phyloP scores from a whole-genome alignment of 371 early-diverging fungal species.

The Blakeslea trispora region DNA sequence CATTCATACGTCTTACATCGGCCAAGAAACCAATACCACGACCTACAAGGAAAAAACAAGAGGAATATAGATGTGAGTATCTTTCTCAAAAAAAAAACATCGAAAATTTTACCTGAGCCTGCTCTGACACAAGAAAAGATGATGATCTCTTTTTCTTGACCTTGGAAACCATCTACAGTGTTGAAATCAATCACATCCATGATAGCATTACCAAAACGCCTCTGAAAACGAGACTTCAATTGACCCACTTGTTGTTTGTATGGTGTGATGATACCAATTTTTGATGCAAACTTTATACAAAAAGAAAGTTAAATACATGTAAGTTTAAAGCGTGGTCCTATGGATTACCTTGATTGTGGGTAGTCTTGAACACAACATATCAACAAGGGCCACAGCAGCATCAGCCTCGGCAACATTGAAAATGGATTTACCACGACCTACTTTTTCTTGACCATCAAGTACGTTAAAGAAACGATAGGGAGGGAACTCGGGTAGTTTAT shows the following conservation, averaged over 20 bases:
- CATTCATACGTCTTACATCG: slow-evolving; percentile 92
- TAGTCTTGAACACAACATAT: slow-evolving; percentile 53
- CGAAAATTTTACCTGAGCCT: slow-evolving; percentile 41
- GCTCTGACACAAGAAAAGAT: slow-evolving; percentile 96
- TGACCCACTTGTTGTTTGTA: slow-evolving; percentile 87
- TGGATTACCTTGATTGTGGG: slow-evolving; percentile 63
- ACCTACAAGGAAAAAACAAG: no score
- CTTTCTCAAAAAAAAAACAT: not conserved
- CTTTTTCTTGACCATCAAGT: slow-evolving; percentile 67
- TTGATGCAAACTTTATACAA: slow-evolving; percentile 60
- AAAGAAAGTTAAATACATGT: no score
- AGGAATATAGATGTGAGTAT: not conserved
- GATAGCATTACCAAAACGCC: slow-evolving; percentile 62
- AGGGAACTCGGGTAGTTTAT: slow-evolving; percentile 58
- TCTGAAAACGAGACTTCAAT: slow-evolving; percentile 66
- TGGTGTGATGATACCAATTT: slow-evolving; percentile 90
- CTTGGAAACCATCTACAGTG: slow-evolving; percentile 99
- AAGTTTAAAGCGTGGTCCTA: no score
- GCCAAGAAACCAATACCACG: slow-evolving; percentile 90
- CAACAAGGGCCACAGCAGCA: slow-evolving; percentile 74
- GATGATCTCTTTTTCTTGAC: slow-evolving; percentile 97
- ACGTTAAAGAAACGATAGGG: slow-evolving; percentile 87
- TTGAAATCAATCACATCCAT: slow-evolving; percentile 87
- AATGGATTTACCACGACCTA: slow-evolving; percentile 71
- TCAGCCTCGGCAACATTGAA: slow-evolving; percentile 82